Evolutionary conservation across 192 early-diverging fungal species (phyloP).

Genomic region (Entrophospora sp.): DNA sequence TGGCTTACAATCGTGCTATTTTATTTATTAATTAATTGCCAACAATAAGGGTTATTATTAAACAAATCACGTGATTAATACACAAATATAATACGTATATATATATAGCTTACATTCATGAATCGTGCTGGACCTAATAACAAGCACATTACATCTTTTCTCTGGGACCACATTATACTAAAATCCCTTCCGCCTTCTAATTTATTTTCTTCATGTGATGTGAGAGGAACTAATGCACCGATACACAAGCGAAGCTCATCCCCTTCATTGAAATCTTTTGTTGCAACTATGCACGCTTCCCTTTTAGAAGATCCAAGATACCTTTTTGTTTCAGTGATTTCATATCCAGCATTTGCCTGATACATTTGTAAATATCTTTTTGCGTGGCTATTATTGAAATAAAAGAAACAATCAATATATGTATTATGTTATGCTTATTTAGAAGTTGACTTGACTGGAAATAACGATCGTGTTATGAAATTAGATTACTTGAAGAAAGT

Average conservation of each 20-base stretch:
- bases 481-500: too few relatives aligned
- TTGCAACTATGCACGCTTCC: constrained; percentile 51
- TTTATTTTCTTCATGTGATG: constrained; percentile 38
- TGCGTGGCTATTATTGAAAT: constrained; percentile 26
- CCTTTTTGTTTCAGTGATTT: constrained; percentile 43
- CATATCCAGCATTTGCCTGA: constrained; percentile 44
- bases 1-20: constrained; percentile 53
- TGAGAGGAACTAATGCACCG: constrained; percentile 42
- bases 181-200: constrained; percentile 31
- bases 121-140: constrained; percentile 57
- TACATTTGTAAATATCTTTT: constrained; percentile 36
- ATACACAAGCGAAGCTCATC: constrained; percentile 41
- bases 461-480: too few relatives aligned
- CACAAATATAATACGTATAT: not conserved
- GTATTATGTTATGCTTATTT: too few relatives aligned
- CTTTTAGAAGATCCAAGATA: constrained; percentile 35
- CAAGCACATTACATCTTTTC: constrained; percentile 39
- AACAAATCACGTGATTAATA: not conserved
- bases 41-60: not conserved
- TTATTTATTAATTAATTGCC: constrained; percentile 1
- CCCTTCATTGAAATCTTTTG: constrained; percentile 36
- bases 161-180: constrained; percentile 16
- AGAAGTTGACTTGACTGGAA: too few relatives aligned
- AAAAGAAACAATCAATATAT: too few relatives aligned
- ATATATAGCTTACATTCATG: constrained; percentile 40